A percentile compares a stretch with the other conserved stretches of the same genome.
These are phyloP conservation scores for Trifolium fragiferum DNA, from an alignment of 306 rosid species.

Conservation along the genomic window DNA sequence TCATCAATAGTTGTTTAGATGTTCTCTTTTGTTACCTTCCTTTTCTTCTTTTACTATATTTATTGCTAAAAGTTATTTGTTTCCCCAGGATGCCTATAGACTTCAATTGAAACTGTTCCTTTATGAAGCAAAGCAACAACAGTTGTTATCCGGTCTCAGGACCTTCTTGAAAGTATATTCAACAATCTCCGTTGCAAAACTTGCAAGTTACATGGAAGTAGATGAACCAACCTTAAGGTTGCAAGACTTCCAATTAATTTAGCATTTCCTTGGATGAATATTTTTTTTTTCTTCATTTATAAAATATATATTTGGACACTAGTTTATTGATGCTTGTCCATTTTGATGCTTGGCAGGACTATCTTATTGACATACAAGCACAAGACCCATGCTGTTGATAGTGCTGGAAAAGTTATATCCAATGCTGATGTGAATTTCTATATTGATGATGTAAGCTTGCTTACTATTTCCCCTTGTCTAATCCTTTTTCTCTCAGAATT, in stretches of 20 bases:
- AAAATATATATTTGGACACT: constrained; percentile 16
- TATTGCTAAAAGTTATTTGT: constrained; percentile 29
- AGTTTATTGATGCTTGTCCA: constrained; percentile 5
- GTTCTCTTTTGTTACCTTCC: background rate
- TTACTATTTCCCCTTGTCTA: constrained; percentile 7
- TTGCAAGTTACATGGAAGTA: constrained; percentile 95
- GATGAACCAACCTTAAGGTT: constrained; percentile 94
- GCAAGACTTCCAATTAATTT: constrained; percentile 25
- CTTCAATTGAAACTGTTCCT: constrained; percentile 93
- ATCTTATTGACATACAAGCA: constrained; percentile 95
- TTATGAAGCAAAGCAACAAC: constrained; percentile 98
- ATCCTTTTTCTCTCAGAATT: background rate
- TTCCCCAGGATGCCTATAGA: constrained; percentile 90
- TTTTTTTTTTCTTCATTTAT: background rate
- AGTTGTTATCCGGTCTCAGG: constrained; percentile 81
- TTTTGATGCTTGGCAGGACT: constrained; percentile 62
- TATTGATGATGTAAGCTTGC: constrained; percentile 74
- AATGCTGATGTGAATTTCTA: constrained; percentile 93
- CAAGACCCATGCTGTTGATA: constrained; percentile 88
- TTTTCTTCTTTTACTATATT: background rate
- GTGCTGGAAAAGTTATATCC: constrained; percentile 71
- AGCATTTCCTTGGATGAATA: constrained; percentile 3
- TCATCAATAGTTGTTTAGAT: constrained; percentile 26
- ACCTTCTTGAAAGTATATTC: constrained; percentile 93
- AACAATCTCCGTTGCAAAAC: constrained; percentile 77